Base-by-base conservation (phyloP, 257 asterid species). In the Solanum verrucosum region DNA sequence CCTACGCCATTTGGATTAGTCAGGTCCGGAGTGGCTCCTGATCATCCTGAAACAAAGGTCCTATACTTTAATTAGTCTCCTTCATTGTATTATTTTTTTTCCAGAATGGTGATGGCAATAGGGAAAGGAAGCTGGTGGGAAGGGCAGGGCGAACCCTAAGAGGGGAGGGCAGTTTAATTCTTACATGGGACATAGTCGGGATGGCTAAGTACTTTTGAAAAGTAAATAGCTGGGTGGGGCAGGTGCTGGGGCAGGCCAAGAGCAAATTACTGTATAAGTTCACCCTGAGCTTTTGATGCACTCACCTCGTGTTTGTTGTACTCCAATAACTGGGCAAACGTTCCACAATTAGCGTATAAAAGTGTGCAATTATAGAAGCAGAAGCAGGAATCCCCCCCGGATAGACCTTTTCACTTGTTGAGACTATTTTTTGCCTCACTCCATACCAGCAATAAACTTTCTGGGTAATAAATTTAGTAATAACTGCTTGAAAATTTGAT, bases 1-100 rank as follows among this genome's bases (percentile, higher is more conserved):
- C 98, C 99, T 0, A 96, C 98, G 35, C 99, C 99, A 7, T 96
- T 91, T 92, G 99, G 99, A 59, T 93, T 97, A 84, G 99, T 97
- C 63, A 97, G 99, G 37, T 94, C 98, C 3, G 99, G 99, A 21
- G 99, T 95, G 34, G 99, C 99, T 71, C 99, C 99, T 87, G 99
- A 97, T 90, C 99, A 97, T 91, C 98, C 96, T 8, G 99, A 97
- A 88, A 97, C 99, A 9, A 97, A 96, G 99, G 99, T 95, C 38
- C 49, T 52, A 1, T 70, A 15, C 37, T 44, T 49, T 37, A 2
- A 40, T 31, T 16, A 20, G 81, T 35, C 18, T 38, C 25, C 29
- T 37, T 10, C 29, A 7, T n/a, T 21, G 7, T 29, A 1, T 25
- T 20, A 5, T 33, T 33, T 15, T 27, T 49, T 21, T 18, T 3